phyloP scores from a whole-genome alignment of 2,329 filamentous ascomycete genomes.

The Paecilomyces formosus region DNA sequence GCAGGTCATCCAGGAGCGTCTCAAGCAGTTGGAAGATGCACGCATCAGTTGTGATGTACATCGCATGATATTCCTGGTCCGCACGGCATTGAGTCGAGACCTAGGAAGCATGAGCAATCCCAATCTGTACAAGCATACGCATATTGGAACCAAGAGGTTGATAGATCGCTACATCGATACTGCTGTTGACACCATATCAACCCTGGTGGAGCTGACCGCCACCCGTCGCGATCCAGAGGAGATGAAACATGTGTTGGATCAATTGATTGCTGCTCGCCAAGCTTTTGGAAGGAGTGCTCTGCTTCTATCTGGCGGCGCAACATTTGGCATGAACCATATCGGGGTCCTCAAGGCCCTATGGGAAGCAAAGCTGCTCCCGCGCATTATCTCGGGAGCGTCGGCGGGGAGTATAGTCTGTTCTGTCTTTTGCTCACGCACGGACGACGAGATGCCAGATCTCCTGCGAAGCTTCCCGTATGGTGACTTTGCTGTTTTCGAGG shows the following conservation, averaged over 20 bases:
- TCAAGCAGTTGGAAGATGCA: slow-evolving; percentile 68
- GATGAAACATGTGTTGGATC: slow-evolving; percentile 56
- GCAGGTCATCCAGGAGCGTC: slow-evolving; percentile 58
- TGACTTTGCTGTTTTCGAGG: slow-evolving; percentile 74
- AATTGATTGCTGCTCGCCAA: slow-evolving; percentile 64
- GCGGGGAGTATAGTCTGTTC: slow-evolving; percentile 81
- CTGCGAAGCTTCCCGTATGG: slow-evolving; percentile 67
- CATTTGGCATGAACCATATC: slow-evolving; percentile 87
- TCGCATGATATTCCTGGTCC: slow-evolving; percentile 71
- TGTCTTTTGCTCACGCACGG: slow-evolving; percentile 68
- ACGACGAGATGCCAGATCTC: slow-evolving; percentile 67
- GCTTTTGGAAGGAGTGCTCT: slow-evolving; percentile 80
- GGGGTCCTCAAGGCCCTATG: slow-evolving; percentile 78
- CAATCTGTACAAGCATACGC: slow-evolving; percentile 73
- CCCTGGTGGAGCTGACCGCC: slow-evolving; percentile 58
- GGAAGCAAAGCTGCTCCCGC: slow-evolving; percentile 66
- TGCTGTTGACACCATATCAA: slow-evolving; percentile 64
- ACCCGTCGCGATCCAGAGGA: slow-evolving; percentile 49
- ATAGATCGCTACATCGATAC: slow-evolving; percentile 84
- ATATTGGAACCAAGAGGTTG: slow-evolving; percentile 76
- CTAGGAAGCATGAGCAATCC: slow-evolving; percentile 81
- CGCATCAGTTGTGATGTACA: slow-evolving; percentile 63
- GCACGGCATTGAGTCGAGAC: slow-evolving; percentile 72
- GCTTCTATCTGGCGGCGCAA: slow-evolving; percentile 75
- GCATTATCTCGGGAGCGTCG: slow-evolving; percentile 81